Evolutionary conservation across 371 early-diverging fungal species (phyloP).

Genomic region (Apophysomyces sp.): DNA sequence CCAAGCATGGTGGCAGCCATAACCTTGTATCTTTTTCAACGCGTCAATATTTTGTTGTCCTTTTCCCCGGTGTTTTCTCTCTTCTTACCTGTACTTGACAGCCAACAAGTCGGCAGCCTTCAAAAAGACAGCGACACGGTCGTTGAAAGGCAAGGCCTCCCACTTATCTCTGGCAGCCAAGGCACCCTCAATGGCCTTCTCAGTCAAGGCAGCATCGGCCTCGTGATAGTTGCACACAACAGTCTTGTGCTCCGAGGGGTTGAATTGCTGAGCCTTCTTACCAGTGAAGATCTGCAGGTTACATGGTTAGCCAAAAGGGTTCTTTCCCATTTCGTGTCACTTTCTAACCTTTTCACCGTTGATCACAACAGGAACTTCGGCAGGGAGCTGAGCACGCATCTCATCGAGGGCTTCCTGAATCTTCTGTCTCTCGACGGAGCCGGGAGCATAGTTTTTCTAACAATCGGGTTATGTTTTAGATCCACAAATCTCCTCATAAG

Average conservation of each 20-base stretch:
- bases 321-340: not conserved
- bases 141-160: conserved; percentile 94
- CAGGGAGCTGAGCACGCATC: conserved; percentile 69
- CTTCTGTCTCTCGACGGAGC: conserved; percentile 74
- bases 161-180: conserved; percentile 84
- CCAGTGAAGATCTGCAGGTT: conserved; percentile 59
- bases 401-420: conserved; percentile 79
- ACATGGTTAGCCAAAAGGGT: not conserved
- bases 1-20: conserved; percentile 99
- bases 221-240: conserved; percentile 85
- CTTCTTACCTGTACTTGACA: conserved; percentile 79
- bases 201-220: conserved; percentile 69
- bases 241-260: conserved; percentile 84
- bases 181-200: conserved; percentile 91
- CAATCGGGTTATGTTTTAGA: not conserved
- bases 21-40: conserved; percentile 79
- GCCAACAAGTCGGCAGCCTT: conserved; percentile 95
- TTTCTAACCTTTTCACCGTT: conserved; percentile 79
- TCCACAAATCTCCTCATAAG: not conserved
- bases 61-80: not conserved
- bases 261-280: conserved; percentile 68
- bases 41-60: not conserved
- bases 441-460: conserved; percentile 78
- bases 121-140: conserved; percentile 95
- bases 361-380: conserved; percentile 82